Base-by-base conservation (phyloP, 2,329 filamentous ascomycete species). In the Hypoxylon sp. region DNA sequence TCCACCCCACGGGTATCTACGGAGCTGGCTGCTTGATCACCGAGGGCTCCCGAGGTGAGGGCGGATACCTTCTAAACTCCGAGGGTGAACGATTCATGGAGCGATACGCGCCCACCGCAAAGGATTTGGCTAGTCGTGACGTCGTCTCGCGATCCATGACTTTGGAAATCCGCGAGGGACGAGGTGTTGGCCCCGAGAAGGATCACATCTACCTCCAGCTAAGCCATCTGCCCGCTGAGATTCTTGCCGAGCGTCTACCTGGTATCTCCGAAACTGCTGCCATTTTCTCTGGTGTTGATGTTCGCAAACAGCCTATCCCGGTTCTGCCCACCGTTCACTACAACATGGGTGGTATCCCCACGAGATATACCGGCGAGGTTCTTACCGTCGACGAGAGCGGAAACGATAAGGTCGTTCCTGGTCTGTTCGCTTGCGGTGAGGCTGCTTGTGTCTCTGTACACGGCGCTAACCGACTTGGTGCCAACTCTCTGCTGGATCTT, bases 21-120 rank as follows among this genome's bases (percentile, higher is more conserved):
- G 95, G 95, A 75, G 95, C 94, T 75, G 94, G 94, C 71, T 97
- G 94, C 82, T 84, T 99, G 86, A 99, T 99, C 77, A 98, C 95
- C 11, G 94, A 99, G 83, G 94, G 94, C 74, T 93, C 94, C 72
- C 93, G 95, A 86, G 95, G 95, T 84, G 95, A 98, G 86, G 94
- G 94, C 86, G 94, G 94, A 76, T 98, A 97, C 80, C 88, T 99
- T 53, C 87, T 98, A 71, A 99, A 99, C 88, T 93, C 92, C 5
- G 92, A 98, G 85, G 94, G 94, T 83, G 95, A 98, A 84, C 91
- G 94, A 75, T 99, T 99, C 84, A 99, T 99, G 94, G 94, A 98
- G 84, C 90, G 94, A 76, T 99, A 99, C 77, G 94, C 94, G 44
- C 94, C 94, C 62, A 98, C 94, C 52, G 94, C 94, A 73, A 98